Base-by-base conservation (phyloP, 2,329 filamentous ascomycete genomes). In the Apiospora koreana region DNA sequence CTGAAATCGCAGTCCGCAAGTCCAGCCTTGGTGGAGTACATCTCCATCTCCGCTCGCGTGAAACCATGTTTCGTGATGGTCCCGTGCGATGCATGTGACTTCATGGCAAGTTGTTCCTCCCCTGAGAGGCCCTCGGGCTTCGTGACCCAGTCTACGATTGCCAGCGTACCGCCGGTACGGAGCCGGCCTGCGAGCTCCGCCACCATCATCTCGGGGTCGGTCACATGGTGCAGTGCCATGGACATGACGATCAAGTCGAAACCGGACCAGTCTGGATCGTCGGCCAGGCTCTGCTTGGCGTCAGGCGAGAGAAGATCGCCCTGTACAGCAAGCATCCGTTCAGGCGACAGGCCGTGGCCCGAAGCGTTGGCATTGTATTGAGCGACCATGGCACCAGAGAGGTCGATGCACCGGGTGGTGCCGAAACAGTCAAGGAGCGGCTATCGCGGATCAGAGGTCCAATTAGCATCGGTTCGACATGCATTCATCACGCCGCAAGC, bases 191-290 rank as follows among this genome's bases (percentile, higher is more conserved):
- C 38, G 4, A 41, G 9, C 50, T 28, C n/a, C n/a, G 50, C n/a
- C 23, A 58, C 50, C 50, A 58, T 58, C 23, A 25, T 25, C 50
- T 25, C 50, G 9, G 50, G 50, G 50, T 58, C 50, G 18, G 23
- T 25, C 50, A 58, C 50, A 31, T 58, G 50, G 50, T 58, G 50
- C 50, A 58, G 50, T 5, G 50, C 50, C 50, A 58, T 58, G 50
- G 50, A 58, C 50, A 58, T 58, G 50, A 31, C 50, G 50, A 58
- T 28, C 10, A 58, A 31, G 50, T 58, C 50, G 50, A 58, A 58
- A n/a, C 50, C 50, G 23, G 50, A 28, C 50, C 50, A 58, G 10
- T 58, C 50, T 25, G 50, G 23, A 10, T 41, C 38, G 23, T 25
- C 50, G 21, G 31, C 58, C 21, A 42, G 25, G 18, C 41, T 18